Percentiles rank a stretch among this genome's conserved stretches.
phyloP scores from a whole-genome alignment of 1,139 yeast species.

The Spathaspora sp. region DNA sequence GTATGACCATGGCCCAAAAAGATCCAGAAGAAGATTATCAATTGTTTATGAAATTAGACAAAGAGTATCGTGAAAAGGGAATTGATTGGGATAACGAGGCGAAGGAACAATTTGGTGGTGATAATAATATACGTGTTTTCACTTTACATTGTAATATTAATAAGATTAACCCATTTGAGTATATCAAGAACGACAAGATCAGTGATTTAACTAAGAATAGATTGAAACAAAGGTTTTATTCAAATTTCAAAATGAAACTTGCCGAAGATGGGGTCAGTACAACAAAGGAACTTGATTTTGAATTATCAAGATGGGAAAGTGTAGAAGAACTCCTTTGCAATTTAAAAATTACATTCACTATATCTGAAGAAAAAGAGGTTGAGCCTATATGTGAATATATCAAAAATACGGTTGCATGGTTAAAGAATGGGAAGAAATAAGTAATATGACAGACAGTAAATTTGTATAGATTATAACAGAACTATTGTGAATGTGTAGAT shows the following conservation, averaged over 20 bases:
- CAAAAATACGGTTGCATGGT: constrained; percentile 24
- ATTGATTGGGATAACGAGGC: constrained; percentile 10
- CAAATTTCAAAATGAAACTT: constrained; percentile 7
- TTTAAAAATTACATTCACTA: constrained; percentile 19
- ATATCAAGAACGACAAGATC: constrained; percentile 6
- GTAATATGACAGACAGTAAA: neutral
- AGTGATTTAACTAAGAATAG: constrained; percentile 9
- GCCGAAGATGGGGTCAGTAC: neutral
- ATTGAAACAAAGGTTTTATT: constrained; percentile 12
- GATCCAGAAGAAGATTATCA: constrained; percentile 25
- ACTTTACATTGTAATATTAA: constrained; percentile 14
- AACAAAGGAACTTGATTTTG: constrained; percentile 21
- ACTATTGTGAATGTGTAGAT: too few species aligned
- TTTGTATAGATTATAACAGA: too few species aligned
- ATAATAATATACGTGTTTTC: constrained; percentile 15
- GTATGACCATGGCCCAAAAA: constrained; percentile 34
- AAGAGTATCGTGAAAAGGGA: constrained; percentile 6
- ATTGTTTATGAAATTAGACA: constrained; percentile 9
- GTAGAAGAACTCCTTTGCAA: constrained; percentile 23
- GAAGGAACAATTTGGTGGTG: constrained; percentile 15
- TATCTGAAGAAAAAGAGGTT: constrained; percentile 18
- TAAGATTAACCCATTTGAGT: constrained; percentile 10
- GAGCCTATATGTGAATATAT: constrained; percentile 19
- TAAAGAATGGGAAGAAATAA: constrained; percentile 6
- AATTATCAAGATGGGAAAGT: constrained; percentile 26